Evolutionary conservation across 2,329 filamentous ascomycete species (phyloP).

Genomic region (Lithohypha guttulata): DNA sequence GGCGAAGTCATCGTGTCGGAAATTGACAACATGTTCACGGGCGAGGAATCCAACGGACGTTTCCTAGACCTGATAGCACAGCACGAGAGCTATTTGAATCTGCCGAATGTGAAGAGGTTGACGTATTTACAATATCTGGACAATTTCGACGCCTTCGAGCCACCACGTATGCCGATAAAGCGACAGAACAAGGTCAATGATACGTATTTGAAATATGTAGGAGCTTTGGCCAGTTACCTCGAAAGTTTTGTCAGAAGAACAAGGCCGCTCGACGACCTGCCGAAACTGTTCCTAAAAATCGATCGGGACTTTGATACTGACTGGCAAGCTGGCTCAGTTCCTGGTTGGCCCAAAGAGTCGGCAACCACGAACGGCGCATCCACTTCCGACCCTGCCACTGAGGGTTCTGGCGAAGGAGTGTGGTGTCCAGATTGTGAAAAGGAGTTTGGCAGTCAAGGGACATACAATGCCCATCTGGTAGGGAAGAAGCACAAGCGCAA

Average conservation of each 20-base stretch:
- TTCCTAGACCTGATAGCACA: conserved; percentile 79
- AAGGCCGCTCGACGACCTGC: conserved; percentile 73
- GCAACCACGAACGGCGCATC: conserved; percentile 24
- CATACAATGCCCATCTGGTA: conserved; percentile 77
- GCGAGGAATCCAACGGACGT: conserved; percentile 85
- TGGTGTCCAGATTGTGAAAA: conserved; percentile 92
- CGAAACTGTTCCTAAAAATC: conserved; percentile 64
- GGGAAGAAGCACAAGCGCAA: conserved; percentile 91
- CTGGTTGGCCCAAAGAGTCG: conserved; percentile 62
- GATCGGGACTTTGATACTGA: conserved; percentile 73
- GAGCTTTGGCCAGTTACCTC: conserved; percentile 67
- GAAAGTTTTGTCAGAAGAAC: conserved; percentile 80
- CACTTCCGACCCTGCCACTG: conserved; percentile 28
- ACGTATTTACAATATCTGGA: conserved; percentile 91
- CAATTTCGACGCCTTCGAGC: conserved; percentile 74
- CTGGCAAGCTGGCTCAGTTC: conserved; percentile 70
- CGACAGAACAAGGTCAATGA: conserved; percentile 80
- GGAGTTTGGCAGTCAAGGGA: conserved; percentile 89
- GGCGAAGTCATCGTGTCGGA: conserved; percentile 54
- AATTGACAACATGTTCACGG: conserved; percentile 86
- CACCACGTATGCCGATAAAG: conserved; percentile 63
- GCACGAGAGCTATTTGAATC: conserved; percentile 83
- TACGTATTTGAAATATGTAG: conserved; percentile 82
- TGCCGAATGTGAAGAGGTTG: conserved; percentile 73
- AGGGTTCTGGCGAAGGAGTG: conserved; percentile 55